A percentile compares a stretch with the other conserved stretches of the same genome.
Conservation (phyloP, 345 rosid species). For the Euphorbia tirucalli region DNA sequence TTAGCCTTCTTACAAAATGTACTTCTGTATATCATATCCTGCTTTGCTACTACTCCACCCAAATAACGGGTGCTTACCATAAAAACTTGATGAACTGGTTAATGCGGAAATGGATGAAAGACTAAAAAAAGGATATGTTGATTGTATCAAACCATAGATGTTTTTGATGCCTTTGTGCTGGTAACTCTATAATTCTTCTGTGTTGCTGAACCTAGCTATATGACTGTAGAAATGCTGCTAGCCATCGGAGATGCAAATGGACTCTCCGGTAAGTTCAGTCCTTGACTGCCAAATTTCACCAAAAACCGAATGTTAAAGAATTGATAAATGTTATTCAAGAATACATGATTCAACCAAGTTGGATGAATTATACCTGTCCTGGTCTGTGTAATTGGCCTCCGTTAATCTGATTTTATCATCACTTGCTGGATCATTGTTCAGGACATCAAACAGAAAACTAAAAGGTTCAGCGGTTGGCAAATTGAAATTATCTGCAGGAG, state of each 20-base stretch:
- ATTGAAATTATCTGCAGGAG: constrained; percentile 27
- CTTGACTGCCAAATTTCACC: constrained; percentile 33
- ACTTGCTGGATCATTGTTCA: constrained; percentile 30
- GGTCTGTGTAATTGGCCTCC: constrained; percentile 35
- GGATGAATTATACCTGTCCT: constrained; percentile 35
- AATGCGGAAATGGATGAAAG: not conserved
- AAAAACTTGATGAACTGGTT: constrained; percentile 15
- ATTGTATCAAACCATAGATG: constrained; percentile 28
- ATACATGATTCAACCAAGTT: not conserved
- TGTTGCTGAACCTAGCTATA: constrained; percentile 28
- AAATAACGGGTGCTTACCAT: not conserved
- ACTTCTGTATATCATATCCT: constrained; percentile 24
- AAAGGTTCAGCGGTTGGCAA: constrained; percentile 37
- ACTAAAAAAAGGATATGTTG: not conserved
- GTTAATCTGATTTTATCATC: constrained; percentile 23
- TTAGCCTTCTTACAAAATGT: constrained; percentile 26
- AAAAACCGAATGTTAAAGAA: not conserved
- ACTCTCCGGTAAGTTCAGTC: constrained; percentile 50
- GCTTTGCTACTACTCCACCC: constrained; percentile 25
- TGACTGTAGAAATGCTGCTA: constrained; percentile 34
- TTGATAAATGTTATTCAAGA: too few species aligned
- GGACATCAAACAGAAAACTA: constrained; percentile 35
- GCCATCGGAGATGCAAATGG: constrained; percentile 44
- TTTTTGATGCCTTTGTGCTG: constrained; percentile 18
- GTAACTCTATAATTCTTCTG: constrained; percentile 32